Evolutionary conservation across 2,329 filamentous ascomycete species (phyloP).

Genomic region (Aspergillus caelatus): DNA sequence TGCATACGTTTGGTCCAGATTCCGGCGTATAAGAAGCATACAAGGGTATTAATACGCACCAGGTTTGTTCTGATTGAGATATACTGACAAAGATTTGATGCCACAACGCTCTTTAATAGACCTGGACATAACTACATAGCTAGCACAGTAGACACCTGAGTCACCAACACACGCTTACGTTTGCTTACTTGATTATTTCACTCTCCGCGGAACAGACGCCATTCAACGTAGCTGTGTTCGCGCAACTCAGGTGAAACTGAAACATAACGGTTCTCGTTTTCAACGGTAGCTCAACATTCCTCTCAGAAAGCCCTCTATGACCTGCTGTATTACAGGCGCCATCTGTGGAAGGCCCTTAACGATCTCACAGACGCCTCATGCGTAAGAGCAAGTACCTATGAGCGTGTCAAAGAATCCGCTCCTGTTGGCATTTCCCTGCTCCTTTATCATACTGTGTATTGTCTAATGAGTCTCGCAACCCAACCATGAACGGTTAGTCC

Average conservation of each 20-base stretch:
- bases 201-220: accelerated
- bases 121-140: no score
- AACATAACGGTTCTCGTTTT: not conserved
- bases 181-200: no score
- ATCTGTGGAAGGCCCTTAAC: not conserved
- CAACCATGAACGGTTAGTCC: accelerated
- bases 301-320: not conserved
- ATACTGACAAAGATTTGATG: no score
- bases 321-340: not conserved
- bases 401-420: not conserved
- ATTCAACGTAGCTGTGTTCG: not conserved
- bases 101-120: no score
- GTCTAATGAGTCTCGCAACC: not conserved
- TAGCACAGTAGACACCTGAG: no score
- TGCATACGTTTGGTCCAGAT: no score
- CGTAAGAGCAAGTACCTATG: not conserved
- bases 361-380: not conserved
- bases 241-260: no score
- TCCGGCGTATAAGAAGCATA: no score
- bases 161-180: no score
- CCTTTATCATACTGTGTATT: accelerated
- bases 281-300: not conserved
- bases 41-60: no score
- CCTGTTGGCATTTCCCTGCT: not conserved
- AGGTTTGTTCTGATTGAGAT: no score